phyloP scores from a whole-genome alignment of 371 early-diverging fungal species.

The Rhizopus delemar region DNA sequence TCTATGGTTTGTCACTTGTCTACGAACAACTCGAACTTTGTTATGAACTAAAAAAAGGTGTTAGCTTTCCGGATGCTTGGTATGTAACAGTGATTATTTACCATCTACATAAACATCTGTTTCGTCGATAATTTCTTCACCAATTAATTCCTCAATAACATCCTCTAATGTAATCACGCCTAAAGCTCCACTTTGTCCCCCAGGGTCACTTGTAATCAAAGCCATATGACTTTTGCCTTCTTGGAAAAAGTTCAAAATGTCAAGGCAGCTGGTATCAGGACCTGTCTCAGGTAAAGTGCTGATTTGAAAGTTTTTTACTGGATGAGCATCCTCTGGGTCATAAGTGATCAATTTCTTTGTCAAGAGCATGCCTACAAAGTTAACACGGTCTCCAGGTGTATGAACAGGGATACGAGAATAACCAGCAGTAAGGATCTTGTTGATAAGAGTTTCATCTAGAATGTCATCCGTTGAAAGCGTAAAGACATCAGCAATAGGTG shows the following conservation, averaged over 20 bases:
- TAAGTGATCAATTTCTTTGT: conserved; percentile 87
- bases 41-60: conserved; percentile 24
- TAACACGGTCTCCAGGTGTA: conserved; percentile 52
- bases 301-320: conserved; percentile 69
- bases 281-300: conserved; percentile 76
- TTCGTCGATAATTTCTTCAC: conserved; percentile 92
- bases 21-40: conserved; percentile 32
- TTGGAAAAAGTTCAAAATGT: conserved; percentile 93
- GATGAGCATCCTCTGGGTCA: conserved; percentile 81
- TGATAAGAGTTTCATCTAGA: conserved; percentile 68
- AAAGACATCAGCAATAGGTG: conserved; percentile 83
- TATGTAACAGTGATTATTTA: conserved; percentile 12
- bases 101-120: conserved; percentile 91
- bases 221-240: conserved; percentile 85
- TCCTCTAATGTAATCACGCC: conserved; percentile 97
- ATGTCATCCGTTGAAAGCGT: conserved; percentile 72
- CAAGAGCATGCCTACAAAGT: conserved; percentile 89
- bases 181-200: conserved; percentile 54
- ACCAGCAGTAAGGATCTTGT: conserved; percentile 71
- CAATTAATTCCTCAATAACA: conserved; percentile 95
- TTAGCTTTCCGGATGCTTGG: neutral
- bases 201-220: conserved; percentile 66
- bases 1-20: conserved; percentile 27
- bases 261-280: conserved; percentile 78
- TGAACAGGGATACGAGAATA: conserved; percentile 92